Conservation (phyloP, 495 filamentous ascomycete species). For the Podospora pseudocomata region DNA sequence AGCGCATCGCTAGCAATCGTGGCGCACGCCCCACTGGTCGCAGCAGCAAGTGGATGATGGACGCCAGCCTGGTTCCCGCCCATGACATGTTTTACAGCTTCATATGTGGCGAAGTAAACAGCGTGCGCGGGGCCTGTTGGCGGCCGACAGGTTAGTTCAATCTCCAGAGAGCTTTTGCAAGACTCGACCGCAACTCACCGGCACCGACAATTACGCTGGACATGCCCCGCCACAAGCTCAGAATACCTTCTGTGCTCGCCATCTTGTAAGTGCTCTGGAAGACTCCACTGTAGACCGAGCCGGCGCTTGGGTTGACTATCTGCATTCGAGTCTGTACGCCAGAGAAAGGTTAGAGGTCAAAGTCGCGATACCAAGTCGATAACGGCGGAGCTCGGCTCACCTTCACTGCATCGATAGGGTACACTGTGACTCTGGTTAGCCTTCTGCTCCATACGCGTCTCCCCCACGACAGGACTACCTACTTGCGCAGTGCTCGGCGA, state of each 20-base stretch:
- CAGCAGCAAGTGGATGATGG: conserved; percentile 91
- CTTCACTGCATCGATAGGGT: conserved; percentile 96
- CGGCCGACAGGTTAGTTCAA: conserved; percentile 24
- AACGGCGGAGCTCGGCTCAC: conserved; percentile 48
- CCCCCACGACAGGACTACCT: conserved; percentile 32
- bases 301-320: conserved; percentile 82
- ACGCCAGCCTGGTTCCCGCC: conserved; percentile 84
- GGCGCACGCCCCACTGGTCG: conserved; percentile 85
- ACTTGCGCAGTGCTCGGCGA: conserved; percentile 63
- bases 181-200: conserved; percentile 54
- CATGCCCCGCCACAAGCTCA: conserved; percentile 93
- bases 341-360: conserved; percentile 13
- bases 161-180: conserved; percentile 8
- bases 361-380: conserved; percentile 1
- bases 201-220: conserved; percentile 95
- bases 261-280: conserved; percentile 90
- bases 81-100: conserved; percentile 91
- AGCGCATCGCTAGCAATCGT: conserved; percentile 96
- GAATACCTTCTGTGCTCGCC: conserved; percentile 78
- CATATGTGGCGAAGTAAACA: conserved; percentile 97
- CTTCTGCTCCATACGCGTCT: neutral
- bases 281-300: conserved; percentile 83
- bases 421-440: conserved; percentile 79
- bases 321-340: conserved; percentile 86
- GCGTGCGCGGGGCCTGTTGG: conserved; percentile 86